Conservation (phyloP, 495 filamentous ascomycete species). For the Gamarada debralockiae region DNA sequence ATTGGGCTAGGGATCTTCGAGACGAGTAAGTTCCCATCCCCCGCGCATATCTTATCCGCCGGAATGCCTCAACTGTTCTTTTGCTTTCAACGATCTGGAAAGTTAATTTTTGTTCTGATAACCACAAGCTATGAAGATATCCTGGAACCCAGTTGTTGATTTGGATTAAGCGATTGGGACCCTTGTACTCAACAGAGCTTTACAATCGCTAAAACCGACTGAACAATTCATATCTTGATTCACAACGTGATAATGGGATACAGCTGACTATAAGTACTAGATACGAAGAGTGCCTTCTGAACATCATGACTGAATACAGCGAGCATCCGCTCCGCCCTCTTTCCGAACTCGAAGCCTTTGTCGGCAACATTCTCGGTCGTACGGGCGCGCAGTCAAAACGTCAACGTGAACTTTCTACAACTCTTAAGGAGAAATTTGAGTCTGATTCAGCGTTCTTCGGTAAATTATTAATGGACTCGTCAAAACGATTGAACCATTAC, state of each 20-base stretch:
- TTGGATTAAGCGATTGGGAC: too few species aligned
- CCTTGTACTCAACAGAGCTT: too few species aligned
- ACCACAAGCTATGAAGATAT: too few species aligned
- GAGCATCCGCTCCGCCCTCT: slow-evolving; percentile 54
- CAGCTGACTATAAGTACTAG: too few species aligned
- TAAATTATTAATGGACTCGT: too few species aligned
- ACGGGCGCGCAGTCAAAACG: slow-evolving; percentile 51
- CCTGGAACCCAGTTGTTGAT: too few species aligned
- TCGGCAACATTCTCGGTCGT: slow-evolving; percentile 66
- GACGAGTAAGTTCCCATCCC: slow-evolving; percentile 40
- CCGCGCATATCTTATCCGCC: background rate
- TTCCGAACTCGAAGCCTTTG: slow-evolving; percentile 72
- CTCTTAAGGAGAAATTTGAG: slow-evolving; percentile 59
- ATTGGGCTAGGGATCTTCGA: slow-evolving; percentile 45
- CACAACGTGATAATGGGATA: too few species aligned
- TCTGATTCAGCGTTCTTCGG: slow-evolving; percentile 19
- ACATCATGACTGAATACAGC: slow-evolving; percentile 53
- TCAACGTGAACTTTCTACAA: slow-evolving; percentile 58
- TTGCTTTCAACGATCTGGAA: background rate
- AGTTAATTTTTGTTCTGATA: too few species aligned
- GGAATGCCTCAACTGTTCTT: too few species aligned
- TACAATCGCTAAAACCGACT: too few species aligned
- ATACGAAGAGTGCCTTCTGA: slow-evolving; percentile 60
- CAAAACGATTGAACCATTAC: too few species aligned
- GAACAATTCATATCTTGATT: too few species aligned